Evolutionary conservation across 371 early-diverging fungal genomes (phyloP), one percentile per base, ranked within the genome.

Genomic region (Enterospora canceri): DNA sequence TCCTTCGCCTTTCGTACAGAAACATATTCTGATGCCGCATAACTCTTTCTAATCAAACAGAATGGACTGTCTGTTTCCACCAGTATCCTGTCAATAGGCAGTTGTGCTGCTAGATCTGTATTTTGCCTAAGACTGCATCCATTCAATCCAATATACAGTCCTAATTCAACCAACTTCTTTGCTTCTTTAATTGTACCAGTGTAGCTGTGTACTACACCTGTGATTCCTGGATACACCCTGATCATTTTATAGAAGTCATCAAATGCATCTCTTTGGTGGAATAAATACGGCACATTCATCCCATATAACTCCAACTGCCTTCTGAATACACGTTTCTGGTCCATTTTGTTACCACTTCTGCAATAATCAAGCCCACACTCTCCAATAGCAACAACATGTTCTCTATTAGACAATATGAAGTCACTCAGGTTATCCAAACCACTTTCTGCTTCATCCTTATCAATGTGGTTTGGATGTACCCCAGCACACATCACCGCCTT

Each of bases 101-200:
- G 85, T n/a, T 75, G 75, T 61, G 83, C 83, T 2, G 88, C 86
- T 0, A 88, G 87, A 1, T 86, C 82, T 1, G 91, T 47, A 69
- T 88, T 88, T 32, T 87, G 89, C 75, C 90, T 92, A 32, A 94
- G 76, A 0, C 91, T 90, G 71, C 92, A 92, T 8, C 97, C 97
- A 75, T 94, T 96, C 70, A 96, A 83, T 23, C 95, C 93, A 75
- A 96, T 91, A 76, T 86, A 90, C 31, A 91, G 79, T n/a, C 83
- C 92, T 55, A 89, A 75, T 1, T 85, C 84, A 18, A 89, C 66
- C 23, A 87, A 76, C 49, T 77, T 78, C 65, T 83, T 65, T 81
- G 87, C 82, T 67, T 92, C 92, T 23, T 88, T 89, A 21, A 85
- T 18, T 0, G 84, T 78, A 0, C 91, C 92, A 2, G 89, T 89